Percentiles rank a stretch among this genome's conserved stretches.
phyloP scores from a whole-genome alignment of 2,329 filamentous ascomycete genomes.

The Diaporthe citriasiana region DNA sequence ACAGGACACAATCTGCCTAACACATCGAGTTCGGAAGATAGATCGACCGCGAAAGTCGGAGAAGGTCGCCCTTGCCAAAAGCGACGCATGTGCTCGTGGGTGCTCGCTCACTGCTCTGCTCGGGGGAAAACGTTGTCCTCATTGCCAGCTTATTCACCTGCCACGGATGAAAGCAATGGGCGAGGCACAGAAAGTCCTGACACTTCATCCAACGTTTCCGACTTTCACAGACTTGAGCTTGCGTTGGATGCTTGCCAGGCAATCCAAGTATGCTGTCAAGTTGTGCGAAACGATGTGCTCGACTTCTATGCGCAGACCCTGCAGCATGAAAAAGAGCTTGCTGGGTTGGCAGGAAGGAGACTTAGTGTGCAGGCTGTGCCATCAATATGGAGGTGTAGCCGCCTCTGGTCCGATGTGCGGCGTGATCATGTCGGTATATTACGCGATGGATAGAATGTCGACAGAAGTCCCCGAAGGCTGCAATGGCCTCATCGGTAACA shows the following conservation, averaged over 20 bases:
- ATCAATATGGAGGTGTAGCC: constrained; percentile 39
- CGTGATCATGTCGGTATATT: constrained; percentile 46
- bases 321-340: constrained; percentile 30
- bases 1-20: constrained; percentile 9
- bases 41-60: not conserved
- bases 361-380: constrained; percentile 46
- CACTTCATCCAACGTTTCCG: constrained; percentile 46
- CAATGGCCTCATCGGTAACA: constrained; percentile 89
- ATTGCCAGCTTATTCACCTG: constrained; percentile 50
- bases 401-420: constrained; percentile 45
- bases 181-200: constrained; percentile 38
- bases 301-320: constrained; percentile 60
- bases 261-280: constrained; percentile 56
- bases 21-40: constrained; percentile 11
- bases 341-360: constrained; percentile 59
- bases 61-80: constrained; percentile 20
- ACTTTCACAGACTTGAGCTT: constrained; percentile 45
- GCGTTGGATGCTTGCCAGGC: constrained; percentile 67
- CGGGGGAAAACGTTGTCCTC: constrained; percentile 52
- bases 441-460: constrained; percentile 66
- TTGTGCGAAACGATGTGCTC: constrained; percentile 69
- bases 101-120: constrained; percentile 70
- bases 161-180: constrained; percentile 44
- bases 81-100: constrained; percentile 45
- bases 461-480: constrained; percentile 77